Evolutionary conservation across 2,329 filamentous ascomycete species (phyloP).

Genomic region (Tolypocladium nubicola): DNA sequence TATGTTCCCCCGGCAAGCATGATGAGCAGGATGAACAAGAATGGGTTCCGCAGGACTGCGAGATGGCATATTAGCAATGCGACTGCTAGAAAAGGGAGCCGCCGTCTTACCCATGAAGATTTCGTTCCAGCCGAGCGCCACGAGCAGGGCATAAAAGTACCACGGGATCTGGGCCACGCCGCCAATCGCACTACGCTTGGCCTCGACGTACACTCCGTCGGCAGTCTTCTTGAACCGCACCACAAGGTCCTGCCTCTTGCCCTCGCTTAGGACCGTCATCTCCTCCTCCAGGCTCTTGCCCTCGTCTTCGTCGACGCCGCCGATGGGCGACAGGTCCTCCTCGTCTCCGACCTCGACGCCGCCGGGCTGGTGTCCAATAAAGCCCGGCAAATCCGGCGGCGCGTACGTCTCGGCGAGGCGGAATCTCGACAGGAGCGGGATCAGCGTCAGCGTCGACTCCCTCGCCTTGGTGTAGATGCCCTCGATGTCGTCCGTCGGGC

Average conservation of each 20-base stretch:
- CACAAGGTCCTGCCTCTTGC: slow-evolving; percentile 82
- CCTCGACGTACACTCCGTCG: slow-evolving; percentile 95
- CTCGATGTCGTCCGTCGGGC: slow-evolving; percentile 93
- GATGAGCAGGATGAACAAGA: slow-evolving; percentile 84
- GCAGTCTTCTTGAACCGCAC: slow-evolving; percentile 97
- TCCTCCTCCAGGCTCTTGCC: slow-evolving; percentile 93
- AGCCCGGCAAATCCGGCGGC: slow-evolving; percentile 72
- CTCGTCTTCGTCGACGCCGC: slow-evolving; percentile 88
- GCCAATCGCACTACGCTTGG: slow-evolving; percentile 91
- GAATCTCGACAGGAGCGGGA: slow-evolving; percentile 82
- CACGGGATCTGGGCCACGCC: slow-evolving; percentile 88
- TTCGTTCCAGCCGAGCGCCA: slow-evolving; percentile 98
- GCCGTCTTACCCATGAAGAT: slow-evolving; percentile 70
- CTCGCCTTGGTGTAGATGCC: slow-evolving; percentile 85
- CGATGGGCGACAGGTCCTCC: slow-evolving; percentile 80
- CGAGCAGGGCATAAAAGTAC: slow-evolving; percentile 84
- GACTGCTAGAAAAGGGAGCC: slow-evolving; percentile 2
- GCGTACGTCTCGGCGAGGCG: slow-evolving; percentile 62
- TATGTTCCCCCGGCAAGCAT: slow-evolving; percentile 69
- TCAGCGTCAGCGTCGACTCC: slow-evolving; percentile 83
- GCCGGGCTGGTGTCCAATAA: slow-evolving; percentile 69
- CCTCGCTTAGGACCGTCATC: slow-evolving; percentile 86
- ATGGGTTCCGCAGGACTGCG: slow-evolving; percentile 80
- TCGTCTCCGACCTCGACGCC: slow-evolving; percentile 75
- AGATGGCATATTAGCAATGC: background rate